Percentiles rank a stretch among this genome's conserved stretches.
Evolutionary conservation across 139 green algal genomes (phyloP).

Genomic region (Chlorella sp.): DNA sequence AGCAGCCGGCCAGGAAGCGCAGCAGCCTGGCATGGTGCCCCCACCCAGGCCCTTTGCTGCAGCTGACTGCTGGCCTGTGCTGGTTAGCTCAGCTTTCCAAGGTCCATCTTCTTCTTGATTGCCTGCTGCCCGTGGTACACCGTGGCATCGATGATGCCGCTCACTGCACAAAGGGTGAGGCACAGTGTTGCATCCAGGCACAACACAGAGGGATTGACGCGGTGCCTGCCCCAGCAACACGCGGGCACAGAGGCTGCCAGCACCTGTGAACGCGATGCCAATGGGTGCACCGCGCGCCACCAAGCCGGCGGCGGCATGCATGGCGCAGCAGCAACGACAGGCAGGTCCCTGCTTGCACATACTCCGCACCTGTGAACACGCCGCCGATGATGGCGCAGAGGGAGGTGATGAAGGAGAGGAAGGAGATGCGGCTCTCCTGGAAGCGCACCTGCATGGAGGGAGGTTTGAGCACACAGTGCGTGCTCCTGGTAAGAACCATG

Average conservation of each 20-base stretch:
- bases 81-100: constrained; percentile 84
- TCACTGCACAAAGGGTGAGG: constrained; percentile 59
- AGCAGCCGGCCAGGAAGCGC: too few species aligned
- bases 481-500: too few species aligned
- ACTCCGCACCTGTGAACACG: constrained; percentile 86
- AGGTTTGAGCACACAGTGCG: too few species aligned
- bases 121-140: constrained; percentile 86
- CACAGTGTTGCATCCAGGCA: neutral
- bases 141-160: constrained; percentile 91
- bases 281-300: too few species aligned
- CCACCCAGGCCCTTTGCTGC: too few species aligned
- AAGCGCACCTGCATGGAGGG: constrained; percentile 73
- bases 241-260: too few species aligned
- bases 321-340: neutral
- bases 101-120: constrained; percentile 96
- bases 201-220: too few species aligned
- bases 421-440: constrained; percentile 77
- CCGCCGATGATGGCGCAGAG: constrained; percentile 97
- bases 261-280: neutral
- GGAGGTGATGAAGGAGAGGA: constrained; percentile 94
- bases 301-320: too few species aligned
- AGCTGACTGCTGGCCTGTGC: too few species aligned
- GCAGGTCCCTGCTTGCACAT: too few species aligned
- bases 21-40: too few species aligned
- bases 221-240: too few species aligned